Conservation (phyloP, 805 yeast genomes). For the Ogataea pignaliae region DNA sequence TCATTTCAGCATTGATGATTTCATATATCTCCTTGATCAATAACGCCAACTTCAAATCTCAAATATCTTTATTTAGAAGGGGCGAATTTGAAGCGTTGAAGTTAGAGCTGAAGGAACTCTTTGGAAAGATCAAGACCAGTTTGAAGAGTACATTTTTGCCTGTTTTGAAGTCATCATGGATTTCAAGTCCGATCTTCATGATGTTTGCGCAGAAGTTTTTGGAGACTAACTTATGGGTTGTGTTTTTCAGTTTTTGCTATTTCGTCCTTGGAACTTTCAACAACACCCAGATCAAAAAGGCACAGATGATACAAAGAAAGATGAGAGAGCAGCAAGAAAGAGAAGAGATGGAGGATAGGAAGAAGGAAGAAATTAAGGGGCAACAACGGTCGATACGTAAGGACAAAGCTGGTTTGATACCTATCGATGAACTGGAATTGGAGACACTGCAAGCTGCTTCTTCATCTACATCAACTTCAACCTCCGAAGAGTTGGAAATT, state of each 20-base stretch:
- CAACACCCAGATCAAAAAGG: slow-evolving; percentile 46
- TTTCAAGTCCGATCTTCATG: slow-evolving; percentile 49
- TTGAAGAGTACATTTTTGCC: slow-evolving; percentile 40
- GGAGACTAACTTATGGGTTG: slow-evolving; percentile 59
- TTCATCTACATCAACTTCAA: not conserved
- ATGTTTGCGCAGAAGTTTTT: slow-evolving; percentile 53
- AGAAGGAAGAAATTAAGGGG: slow-evolving; percentile 4
- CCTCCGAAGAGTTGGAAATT: slow-evolving; percentile 4
- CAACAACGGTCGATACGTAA: slow-evolving; percentile 1
- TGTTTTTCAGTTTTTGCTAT: slow-evolving; percentile 53
- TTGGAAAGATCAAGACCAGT: slow-evolving; percentile 24
- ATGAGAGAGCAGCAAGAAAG: slow-evolving; percentile 2
- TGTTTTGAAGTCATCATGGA: slow-evolving; percentile 48
- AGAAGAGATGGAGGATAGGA: slow-evolving; percentile 5
- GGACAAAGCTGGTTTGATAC: slow-evolving; percentile 3
- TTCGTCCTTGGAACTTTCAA: slow-evolving; percentile 60
- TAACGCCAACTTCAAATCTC: slow-evolving; percentile 9
- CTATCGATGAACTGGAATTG: slow-evolving; percentile 1
- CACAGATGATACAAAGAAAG: slow-evolving; percentile 11
- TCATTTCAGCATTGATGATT: slow-evolving; percentile 43
- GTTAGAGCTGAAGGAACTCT: slow-evolving; percentile 8
- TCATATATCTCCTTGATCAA: slow-evolving; percentile 51
- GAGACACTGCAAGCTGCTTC: slow-evolving; percentile 6
- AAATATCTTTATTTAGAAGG: slow-evolving; percentile 3
- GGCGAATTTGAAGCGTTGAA: slow-evolving; percentile 11